A percentile compares a stretch with the other conserved stretches of the same genome.
phyloP scores from a whole-genome alignment of 192 early-diverging fungal species.

The Backusella macrospora region DNA sequence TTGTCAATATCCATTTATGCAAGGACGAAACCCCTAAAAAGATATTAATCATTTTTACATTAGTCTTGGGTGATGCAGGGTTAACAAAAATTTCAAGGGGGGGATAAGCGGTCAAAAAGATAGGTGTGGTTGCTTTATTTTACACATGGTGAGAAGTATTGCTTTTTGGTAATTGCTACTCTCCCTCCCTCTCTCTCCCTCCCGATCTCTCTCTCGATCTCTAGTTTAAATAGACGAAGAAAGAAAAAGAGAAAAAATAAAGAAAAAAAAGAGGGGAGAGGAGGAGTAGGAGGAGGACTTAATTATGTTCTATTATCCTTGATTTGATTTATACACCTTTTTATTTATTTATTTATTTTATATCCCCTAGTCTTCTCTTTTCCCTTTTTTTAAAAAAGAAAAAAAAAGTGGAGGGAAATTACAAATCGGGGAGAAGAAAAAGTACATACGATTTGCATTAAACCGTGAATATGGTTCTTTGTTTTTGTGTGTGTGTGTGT shows the following conservation, averaged over 20 bases:
- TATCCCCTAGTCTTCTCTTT: neutral
- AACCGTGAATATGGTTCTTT: neutral
- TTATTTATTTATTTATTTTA: too few species aligned
- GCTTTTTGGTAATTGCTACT: too few species aligned
- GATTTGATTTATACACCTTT: too few species aligned
- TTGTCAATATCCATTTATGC: constrained; percentile 10
- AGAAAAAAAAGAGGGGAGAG: too few species aligned
- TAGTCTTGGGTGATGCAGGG: constrained; percentile 9
- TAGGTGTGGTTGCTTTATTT: neutral
- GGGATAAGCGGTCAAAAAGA: neutral
- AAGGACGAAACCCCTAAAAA: neutral
- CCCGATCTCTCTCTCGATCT: too few species aligned
- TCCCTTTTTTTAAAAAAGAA: neutral
- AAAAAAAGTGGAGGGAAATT: constrained; percentile 11
- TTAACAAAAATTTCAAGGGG: constrained; percentile 10
- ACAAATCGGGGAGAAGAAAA: neutral
- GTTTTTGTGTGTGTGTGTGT: too few species aligned
- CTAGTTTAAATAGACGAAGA: too few species aligned
- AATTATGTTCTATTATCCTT: too few species aligned
- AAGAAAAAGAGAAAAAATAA: too few species aligned
- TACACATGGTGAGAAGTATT: too few species aligned
- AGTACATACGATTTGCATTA: neutral
- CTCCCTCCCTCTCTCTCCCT: too few species aligned
- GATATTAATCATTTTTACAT: constrained; percentile 18
- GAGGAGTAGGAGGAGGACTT: too few species aligned